phyloP scores from a whole-genome alignment of 495 filamentous ascomycete species.

The Hypoxylon cercidicola region DNA sequence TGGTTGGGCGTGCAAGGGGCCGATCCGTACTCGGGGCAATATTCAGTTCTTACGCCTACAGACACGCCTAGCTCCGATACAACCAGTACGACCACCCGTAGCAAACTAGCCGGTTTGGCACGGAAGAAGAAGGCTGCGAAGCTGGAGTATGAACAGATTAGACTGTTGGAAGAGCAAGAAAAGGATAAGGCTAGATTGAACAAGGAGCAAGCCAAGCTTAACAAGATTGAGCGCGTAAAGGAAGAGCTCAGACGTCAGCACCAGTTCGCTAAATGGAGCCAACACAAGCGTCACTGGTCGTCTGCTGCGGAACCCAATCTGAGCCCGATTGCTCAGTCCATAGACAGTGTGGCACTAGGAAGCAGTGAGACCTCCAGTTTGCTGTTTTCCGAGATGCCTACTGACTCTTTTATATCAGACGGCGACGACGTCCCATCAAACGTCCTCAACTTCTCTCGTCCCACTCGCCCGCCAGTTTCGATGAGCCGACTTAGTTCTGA shows the following conservation, averaged over 20 bases:
- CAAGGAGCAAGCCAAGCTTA: conserved; percentile 47
- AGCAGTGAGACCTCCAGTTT: conserved; percentile 45
- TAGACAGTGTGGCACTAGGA: conserved; percentile 41
- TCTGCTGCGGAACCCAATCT: conserved; percentile 58
- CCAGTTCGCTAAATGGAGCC: conserved; percentile 51
- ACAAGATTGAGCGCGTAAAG: conserved; percentile 47
- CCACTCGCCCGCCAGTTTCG: conserved; percentile 36
- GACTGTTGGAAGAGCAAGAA: conserved; percentile 43
- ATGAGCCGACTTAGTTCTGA: conserved; percentile 34
- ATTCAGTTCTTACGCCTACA: conserved; percentile 57
- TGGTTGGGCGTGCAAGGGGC: conserved; percentile 64
- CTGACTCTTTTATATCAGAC: conserved; percentile 33
- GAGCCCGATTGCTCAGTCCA: conserved; percentile 58
- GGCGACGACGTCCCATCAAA: conserved; percentile 14
- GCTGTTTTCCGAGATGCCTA: conserved; percentile 27
- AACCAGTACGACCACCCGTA: conserved; percentile 30
- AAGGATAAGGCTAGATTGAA: conserved; percentile 42
- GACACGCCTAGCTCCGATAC: conserved; percentile 42
- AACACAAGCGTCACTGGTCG: conserved; percentile 57
- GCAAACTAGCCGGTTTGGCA: conserved; percentile 43
- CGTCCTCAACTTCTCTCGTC: conserved; percentile 37
- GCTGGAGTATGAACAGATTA: conserved; percentile 45
- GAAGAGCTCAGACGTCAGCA: conserved; percentile 48
- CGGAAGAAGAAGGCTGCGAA: conserved; percentile 42
- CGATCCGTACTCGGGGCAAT: conserved; percentile 63